Conservation (phyloP, 345 rosid species). For the Moricandia moricandioides region DNA sequence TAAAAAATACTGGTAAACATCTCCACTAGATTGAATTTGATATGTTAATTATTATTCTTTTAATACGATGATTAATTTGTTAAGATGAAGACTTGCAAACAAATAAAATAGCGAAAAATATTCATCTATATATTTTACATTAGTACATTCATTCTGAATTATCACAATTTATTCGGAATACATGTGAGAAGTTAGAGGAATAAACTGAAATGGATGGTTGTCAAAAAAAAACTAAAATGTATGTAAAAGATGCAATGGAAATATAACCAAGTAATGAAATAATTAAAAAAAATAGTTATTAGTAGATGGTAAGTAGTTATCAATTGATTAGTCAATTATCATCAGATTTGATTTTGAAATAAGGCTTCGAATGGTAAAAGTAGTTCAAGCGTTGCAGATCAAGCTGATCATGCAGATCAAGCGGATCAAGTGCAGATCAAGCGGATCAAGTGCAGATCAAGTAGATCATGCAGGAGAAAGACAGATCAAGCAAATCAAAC, state of each 20-base stretch:
- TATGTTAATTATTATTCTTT: background rate
- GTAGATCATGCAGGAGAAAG: too few species aligned
- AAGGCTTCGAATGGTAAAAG: too few species aligned
- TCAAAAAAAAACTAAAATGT: background rate
- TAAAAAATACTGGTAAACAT: background rate
- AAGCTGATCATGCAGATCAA: too few species aligned
- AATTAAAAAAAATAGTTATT: background rate
- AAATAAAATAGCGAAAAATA: background rate
- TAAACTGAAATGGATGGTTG: background rate
- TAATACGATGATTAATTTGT: background rate
- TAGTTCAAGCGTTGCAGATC: too few species aligned
- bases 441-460: too few species aligned
- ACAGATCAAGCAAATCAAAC: too few species aligned
- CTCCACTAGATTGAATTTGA: background rate
- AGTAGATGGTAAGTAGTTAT: background rate
- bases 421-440: too few species aligned
- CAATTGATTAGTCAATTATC: background rate
- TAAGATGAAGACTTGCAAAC: background rate
- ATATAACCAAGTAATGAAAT: background rate
- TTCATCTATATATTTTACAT: background rate
- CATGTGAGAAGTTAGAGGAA: background rate
- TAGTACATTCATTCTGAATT: background rate
- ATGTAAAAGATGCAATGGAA: background rate
- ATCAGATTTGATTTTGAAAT: slow-evolving; percentile 3
- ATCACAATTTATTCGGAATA: background rate